These are phyloP conservation scores for Saccharomycopsis fermentans DNA, from an alignment of 805 yeast species.

Conservation along the genomic window DNA sequence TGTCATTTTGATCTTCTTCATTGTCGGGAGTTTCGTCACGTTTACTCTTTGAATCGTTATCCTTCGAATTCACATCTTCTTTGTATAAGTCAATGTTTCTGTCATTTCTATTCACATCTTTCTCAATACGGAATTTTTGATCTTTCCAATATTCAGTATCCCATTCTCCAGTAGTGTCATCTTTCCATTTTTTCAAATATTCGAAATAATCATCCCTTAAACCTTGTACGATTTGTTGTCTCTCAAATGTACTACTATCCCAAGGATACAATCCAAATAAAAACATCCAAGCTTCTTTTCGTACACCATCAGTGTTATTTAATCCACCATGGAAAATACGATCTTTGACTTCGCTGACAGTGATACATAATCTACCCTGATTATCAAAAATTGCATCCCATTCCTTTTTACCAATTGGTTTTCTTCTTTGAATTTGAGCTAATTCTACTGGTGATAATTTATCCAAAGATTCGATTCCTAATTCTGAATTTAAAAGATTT, in stretches of 20 bases:
- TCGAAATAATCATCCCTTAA: slow-evolving; percentile 49
- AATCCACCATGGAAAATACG: slow-evolving; percentile 89
- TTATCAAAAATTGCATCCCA: slow-evolving; percentile 82
- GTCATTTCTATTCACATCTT: slow-evolving; percentile 89
- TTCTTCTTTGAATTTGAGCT: slow-evolving; percentile 46
- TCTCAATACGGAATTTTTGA: slow-evolving; percentile 81
- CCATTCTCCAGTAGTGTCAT: slow-evolving; percentile 41
- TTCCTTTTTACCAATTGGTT: slow-evolving; percentile 58
- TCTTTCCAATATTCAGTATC: slow-evolving; percentile 72
- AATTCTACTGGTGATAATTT: slow-evolving; percentile 50
- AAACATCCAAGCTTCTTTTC: slow-evolving; percentile 80
- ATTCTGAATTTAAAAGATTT: slow-evolving; percentile 44
- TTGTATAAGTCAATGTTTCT: slow-evolving; percentile 59
- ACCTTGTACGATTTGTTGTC: slow-evolving; percentile 47
- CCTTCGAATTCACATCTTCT: slow-evolving; percentile 29
- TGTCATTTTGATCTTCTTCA: slow-evolving; percentile 30
- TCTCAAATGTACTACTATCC: slow-evolving; percentile 67
- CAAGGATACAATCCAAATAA: slow-evolving; percentile 78
- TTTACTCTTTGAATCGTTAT: slow-evolving; percentile 17
- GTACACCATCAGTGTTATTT: slow-evolving; percentile 31
- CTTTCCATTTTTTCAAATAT: slow-evolving; percentile 63
- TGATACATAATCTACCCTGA: slow-evolving; percentile 61
- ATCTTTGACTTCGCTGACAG: slow-evolving; percentile 69
- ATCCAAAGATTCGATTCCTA: slow-evolving; percentile 45
- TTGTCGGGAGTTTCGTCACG: slow-evolving; percentile 20